Conservation (phyloP, 176 grass and related monocot species). For the Paspalum vaginatum region DNA sequence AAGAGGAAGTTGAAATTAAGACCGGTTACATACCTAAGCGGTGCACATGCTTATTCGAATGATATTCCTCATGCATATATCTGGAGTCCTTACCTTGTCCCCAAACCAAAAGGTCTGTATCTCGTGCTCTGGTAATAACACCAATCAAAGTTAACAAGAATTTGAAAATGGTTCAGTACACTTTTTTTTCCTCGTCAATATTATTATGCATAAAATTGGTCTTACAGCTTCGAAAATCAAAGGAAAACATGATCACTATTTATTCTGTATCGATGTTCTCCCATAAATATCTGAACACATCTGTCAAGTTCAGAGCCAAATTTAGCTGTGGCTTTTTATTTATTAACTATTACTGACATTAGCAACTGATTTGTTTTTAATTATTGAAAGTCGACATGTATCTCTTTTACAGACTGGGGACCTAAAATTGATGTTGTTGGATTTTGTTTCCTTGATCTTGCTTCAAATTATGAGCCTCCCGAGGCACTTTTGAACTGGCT, state of each 20-base stretch:
- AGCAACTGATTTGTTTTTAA: background rate
- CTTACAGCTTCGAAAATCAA: background rate
- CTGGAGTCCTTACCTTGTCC: conserved; percentile 88
- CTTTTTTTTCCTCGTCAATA: background rate
- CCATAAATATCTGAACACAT: background rate
- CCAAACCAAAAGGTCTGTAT: conserved; percentile 76
- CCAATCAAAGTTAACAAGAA: conserved; percentile 15
- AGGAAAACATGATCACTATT: background rate
- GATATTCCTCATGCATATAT: conserved; percentile 86
- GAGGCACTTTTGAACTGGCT: conserved; percentile 61
- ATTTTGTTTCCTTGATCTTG: conserved; percentile 81
- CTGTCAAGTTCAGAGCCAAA: background rate
- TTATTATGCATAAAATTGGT: conserved; percentile 14
- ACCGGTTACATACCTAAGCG: conserved; percentile 83
- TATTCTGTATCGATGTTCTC: background rate
- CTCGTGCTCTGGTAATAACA: background rate
- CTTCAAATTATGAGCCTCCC: conserved; percentile 66
- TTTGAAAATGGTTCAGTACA: background rate
- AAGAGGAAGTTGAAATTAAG: conserved; percentile 76
- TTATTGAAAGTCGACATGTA: background rate
- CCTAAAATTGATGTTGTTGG: conserved; percentile 75
- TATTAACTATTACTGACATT: background rate
- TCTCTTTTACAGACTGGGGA: conserved; percentile 69
- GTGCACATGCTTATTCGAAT: conserved; percentile 63
- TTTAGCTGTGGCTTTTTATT: background rate